phyloP scores from a whole-genome alignment of 805 yeast genomes.

The Pichia paraexigua region DNA sequence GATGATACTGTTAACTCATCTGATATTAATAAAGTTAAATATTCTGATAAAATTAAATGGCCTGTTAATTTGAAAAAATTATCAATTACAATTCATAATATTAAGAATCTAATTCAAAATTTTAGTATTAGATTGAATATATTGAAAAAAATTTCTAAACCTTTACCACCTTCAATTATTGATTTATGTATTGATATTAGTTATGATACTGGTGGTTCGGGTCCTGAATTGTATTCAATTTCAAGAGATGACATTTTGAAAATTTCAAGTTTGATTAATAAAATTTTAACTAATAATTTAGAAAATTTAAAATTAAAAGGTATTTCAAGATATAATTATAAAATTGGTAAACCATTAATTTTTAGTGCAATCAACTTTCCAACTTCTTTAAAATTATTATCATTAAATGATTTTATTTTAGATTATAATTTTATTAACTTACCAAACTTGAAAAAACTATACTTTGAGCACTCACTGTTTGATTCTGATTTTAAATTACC shows the following conservation, averaged over 20 bases:
- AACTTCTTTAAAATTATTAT: slow-evolving; percentile 18
- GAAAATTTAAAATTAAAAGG: slow-evolving; percentile 25
- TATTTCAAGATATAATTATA: slow-evolving; percentile 25
- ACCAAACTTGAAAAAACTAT: slow-evolving; percentile 20
- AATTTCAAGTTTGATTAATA: slow-evolving; percentile 20
- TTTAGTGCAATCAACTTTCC: slow-evolving; percentile 25
- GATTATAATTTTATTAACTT: slow-evolving; percentile 21
- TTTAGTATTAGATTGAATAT: slow-evolving; percentile 23
- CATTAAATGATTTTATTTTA: slow-evolving; percentile 25
- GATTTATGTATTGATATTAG: slow-evolving; percentile 26
- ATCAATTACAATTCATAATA: slow-evolving; percentile 25
- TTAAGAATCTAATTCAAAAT: slow-evolving; percentile 22
- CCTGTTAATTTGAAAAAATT: slow-evolving; percentile 22
- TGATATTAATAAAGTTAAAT: not conserved
- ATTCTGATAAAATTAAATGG: slow-evolving; percentile 18
- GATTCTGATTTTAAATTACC: slow-evolving; percentile 26
- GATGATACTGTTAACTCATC: not conserved
- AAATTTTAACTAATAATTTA: slow-evolving; percentile 20
- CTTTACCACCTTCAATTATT: slow-evolving; percentile 22
- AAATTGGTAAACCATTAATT: slow-evolving; percentile 24
- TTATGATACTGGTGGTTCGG: slow-evolving; percentile 27
- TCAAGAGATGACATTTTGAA: slow-evolving; percentile 24
- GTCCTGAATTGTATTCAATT: slow-evolving; percentile 23
- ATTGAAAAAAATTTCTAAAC: slow-evolving; percentile 21
- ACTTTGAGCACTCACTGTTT: slow-evolving; percentile 26